Conservation (phyloP, 2,329 filamentous ascomycete species). For the Pseudocercospora crystallina region DNA sequence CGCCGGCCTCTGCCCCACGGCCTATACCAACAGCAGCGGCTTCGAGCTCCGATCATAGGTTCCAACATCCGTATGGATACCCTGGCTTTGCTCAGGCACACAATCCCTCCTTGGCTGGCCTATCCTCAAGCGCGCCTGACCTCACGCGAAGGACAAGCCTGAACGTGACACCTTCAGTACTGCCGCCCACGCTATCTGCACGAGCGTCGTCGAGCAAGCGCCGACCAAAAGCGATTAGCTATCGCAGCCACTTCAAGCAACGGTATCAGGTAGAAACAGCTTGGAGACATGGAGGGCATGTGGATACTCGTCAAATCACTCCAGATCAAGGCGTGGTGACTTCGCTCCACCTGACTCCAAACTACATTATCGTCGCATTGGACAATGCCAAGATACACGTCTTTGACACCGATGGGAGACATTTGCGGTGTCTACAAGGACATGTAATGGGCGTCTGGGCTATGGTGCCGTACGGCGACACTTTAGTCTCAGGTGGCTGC, state of each 20-base stretch:
- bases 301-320: constrained; percentile 82
- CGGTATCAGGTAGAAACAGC: constrained; percentile 95
- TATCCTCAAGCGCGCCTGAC: constrained; percentile 50
- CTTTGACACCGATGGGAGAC: constrained; percentile 86
- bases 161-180: constrained; percentile 20
- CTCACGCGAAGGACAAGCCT: constrained; percentile 37
- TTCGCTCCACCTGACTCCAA: constrained; percentile 86
- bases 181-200: constrained; percentile 27
- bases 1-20: constrained; percentile 20
- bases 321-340: constrained; percentile 97
- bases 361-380: constrained; percentile 95
- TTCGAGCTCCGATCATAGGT: constrained; percentile 18
- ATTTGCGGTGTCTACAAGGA: constrained; percentile 84
- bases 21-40: constrained; percentile 21
- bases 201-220: constrained; percentile 38
- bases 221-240: constrained; percentile 71
- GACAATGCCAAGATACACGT: constrained; percentile 99
- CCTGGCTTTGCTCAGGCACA: constrained; percentile 24
- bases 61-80: constrained; percentile 32
- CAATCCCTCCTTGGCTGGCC: constrained; percentile 35
- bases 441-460: constrained; percentile 99
- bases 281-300: constrained; percentile 88
- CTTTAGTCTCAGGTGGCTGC: constrained; percentile 91
- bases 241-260: constrained; percentile 97
- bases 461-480: constrained; percentile 97